These are phyloP conservation scores for Daldinia concentrica DNA, from an alignment of 495 filamentous ascomycete genomes.

Conservation along the genomic window DNA sequence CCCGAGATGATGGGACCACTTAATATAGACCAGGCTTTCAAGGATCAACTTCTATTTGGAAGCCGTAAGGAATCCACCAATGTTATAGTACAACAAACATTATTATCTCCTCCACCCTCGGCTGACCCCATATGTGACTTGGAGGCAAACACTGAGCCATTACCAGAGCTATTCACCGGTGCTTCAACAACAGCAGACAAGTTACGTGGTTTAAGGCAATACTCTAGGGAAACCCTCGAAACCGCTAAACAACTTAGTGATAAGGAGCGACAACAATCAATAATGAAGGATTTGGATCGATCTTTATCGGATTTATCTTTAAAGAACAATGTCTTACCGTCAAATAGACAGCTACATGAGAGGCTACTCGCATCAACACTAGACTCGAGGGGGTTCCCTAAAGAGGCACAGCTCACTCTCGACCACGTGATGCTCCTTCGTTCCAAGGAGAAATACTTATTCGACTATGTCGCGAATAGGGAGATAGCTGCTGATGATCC, in stretches of 20 bases:
- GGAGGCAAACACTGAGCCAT: slow-evolving; percentile 28
- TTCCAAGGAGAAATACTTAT: slow-evolving; percentile 78
- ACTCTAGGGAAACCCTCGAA: slow-evolving; percentile 34
- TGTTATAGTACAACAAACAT: slow-evolving; percentile 47
- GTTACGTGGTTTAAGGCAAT: slow-evolving; percentile 49
- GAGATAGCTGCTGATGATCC: slow-evolving; percentile 73
- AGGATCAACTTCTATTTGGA: slow-evolving; percentile 58
- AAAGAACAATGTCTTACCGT: slow-evolving; percentile 35
- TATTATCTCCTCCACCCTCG: slow-evolving; percentile 37
- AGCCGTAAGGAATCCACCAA: slow-evolving; percentile 47
- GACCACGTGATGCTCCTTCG: slow-evolving; percentile 60
- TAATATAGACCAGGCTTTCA: slow-evolving; percentile 53
- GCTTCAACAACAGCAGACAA: slow-evolving; percentile 53
- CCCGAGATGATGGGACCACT: slow-evolving; percentile 55
- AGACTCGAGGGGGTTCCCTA: slow-evolving; percentile 47
- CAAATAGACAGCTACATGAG: slow-evolving; percentile 57
- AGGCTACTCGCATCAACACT: slow-evolving; percentile 59
- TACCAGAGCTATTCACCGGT: slow-evolving; percentile 44
- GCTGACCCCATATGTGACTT: slow-evolving; percentile 44
- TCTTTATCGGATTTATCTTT: slow-evolving; percentile 14
- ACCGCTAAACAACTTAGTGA: slow-evolving; percentile 16
- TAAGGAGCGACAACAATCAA: slow-evolving; percentile 8
- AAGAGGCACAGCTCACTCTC: slow-evolving; percentile 49
- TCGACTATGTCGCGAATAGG: slow-evolving; percentile 75
- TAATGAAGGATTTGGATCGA: slow-evolving; percentile 9